Evolutionary conservation across 2,329 filamentous ascomycete genomes (phyloP).

Genomic region (Dactylellina cionopaga): DNA sequence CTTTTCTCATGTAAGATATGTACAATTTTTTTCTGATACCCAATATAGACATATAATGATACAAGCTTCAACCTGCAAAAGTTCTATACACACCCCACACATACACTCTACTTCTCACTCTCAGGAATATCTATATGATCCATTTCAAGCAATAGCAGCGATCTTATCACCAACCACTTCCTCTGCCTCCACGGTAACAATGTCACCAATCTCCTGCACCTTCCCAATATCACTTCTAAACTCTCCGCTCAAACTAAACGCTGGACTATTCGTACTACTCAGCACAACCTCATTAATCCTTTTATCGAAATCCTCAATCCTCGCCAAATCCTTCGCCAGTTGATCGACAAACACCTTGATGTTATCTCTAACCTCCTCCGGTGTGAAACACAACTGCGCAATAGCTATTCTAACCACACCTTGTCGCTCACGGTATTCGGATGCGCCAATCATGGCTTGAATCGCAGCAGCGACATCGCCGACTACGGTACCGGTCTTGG

Average conservation of each 20-base stretch:
- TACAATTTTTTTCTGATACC: conserved; percentile 47
- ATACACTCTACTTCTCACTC: no score
- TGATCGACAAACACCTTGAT: conserved; percentile 78
- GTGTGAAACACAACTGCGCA: conserved; percentile 87
- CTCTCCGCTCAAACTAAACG: conserved; percentile 84
- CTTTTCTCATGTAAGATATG: conserved; percentile 25
- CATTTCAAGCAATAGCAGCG: conserved; percentile 1
- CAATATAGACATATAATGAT: conserved; percentile 50
- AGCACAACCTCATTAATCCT: conserved; percentile 74
- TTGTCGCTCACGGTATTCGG: conserved; percentile 84
- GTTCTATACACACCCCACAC: no score
- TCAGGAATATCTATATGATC: no score
- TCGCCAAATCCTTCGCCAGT: conserved; percentile 79
- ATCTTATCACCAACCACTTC: conserved; percentile 2
- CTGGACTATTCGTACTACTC: conserved; percentile 86
- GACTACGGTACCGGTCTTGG: conserved; percentile 88
- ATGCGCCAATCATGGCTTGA: conserved; percentile 82
- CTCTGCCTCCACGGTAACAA: neutral
- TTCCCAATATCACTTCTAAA: conserved; percentile 65
- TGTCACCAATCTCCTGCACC: conserved; percentile 1
- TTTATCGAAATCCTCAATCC: conserved; percentile 68
- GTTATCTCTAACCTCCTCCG: conserved; percentile 85
- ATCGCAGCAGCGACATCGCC: conserved; percentile 79
- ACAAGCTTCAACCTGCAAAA: no score
- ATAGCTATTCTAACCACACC: conserved; percentile 90